phyloP scores from a whole-genome alignment of 371 early-diverging fungal species.

The Rhizomucor pusillus region DNA sequence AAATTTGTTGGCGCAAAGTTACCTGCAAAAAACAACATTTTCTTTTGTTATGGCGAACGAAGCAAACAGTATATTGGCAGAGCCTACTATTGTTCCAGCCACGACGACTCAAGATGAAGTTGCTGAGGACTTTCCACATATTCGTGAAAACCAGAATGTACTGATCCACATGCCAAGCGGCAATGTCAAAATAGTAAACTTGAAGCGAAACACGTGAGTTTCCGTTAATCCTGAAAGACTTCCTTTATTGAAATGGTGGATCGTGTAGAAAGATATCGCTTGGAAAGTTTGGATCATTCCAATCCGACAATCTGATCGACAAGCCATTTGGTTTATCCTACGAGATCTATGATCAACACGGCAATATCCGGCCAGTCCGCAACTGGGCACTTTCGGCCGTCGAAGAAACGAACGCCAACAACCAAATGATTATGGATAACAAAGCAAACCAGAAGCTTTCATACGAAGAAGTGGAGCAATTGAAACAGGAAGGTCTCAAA shows the following conservation, averaged over 20 bases:
- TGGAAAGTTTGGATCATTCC: constrained; percentile 94
- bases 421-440: constrained; percentile 77
- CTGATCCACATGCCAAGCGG: constrained; percentile 84
- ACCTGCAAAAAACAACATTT: too few relatives aligned
- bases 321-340: constrained; percentile 81
- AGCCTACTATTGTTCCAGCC: constrained; percentile 14
- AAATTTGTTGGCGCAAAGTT: too few relatives aligned
- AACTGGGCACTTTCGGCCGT: constrained; percentile 39
- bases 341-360: constrained; percentile 68
- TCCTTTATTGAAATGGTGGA: background rate
- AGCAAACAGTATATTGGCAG: background rate
- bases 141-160: constrained; percentile 63
- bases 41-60: background rate
- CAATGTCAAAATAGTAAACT: constrained; percentile 74
- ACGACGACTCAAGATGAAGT: constrained; percentile 23
- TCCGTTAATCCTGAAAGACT: background rate
- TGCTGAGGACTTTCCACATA: constrained; percentile 33
- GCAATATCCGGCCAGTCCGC: constrained; percentile 44
- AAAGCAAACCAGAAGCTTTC: constrained; percentile 76
- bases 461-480: constrained; percentile 78
- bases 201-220: constrained; percentile 63
- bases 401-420: constrained; percentile 83
- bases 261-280: constrained; percentile 59
- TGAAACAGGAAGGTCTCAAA: constrained; percentile 73
- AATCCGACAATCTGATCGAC: constrained; percentile 76